Conservation (phyloP, 495 filamentous ascomycete species). For the Lasiosphaeria ovina region DNA sequence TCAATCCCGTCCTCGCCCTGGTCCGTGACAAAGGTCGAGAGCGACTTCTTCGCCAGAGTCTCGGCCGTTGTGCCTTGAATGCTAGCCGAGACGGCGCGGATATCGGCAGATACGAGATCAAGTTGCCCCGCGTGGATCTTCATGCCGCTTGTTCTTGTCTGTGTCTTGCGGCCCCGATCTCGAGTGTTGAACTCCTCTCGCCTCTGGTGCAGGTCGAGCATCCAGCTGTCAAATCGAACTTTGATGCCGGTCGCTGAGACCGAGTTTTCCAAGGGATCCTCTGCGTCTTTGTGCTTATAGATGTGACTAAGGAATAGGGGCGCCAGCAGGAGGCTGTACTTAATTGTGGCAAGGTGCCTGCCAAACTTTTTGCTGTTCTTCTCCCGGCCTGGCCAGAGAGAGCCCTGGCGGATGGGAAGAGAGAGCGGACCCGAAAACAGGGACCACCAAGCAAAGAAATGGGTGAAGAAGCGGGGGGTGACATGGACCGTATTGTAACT, state of each 20-base stretch:
- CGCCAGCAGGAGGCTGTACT: slow-evolving; percentile 90
- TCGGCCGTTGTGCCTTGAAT: slow-evolving; percentile 75
- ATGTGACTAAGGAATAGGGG: slow-evolving; percentile 94
- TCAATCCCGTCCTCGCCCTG: slow-evolving; percentile 55
- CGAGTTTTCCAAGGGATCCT: slow-evolving; percentile 74
- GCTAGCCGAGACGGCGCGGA: slow-evolving; percentile 88
- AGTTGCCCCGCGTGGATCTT: slow-evolving; percentile 91
- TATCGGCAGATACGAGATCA: slow-evolving; percentile 88
- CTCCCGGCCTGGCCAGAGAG: slow-evolving; percentile 83
- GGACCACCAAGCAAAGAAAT: slow-evolving; percentile 98
- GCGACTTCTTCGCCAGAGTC: slow-evolving; percentile 64
- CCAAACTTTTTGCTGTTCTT: slow-evolving; percentile 99
- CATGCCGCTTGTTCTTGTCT: slow-evolving; percentile 83
- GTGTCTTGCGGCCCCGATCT: slow-evolving; percentile 66
- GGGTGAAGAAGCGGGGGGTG: slow-evolving; percentile 92
- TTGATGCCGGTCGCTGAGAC: slow-evolving; percentile 94
- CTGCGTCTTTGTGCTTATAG: slow-evolving; percentile 96
- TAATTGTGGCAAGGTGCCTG: slow-evolving; percentile 92
- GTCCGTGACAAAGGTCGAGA: slow-evolving; percentile 47
- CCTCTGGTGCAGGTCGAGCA: slow-evolving; percentile 92
- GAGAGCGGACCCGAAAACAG: slow-evolving; percentile 95
- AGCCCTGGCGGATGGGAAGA: slow-evolving; percentile 87
- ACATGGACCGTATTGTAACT: slow-evolving; percentile 96
- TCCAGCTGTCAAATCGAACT: slow-evolving; percentile 88
- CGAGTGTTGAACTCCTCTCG: slow-evolving; percentile 85